phyloP scores from a whole-genome alignment of 345 rosid genomes.

The Gossypium herbaceum region DNA sequence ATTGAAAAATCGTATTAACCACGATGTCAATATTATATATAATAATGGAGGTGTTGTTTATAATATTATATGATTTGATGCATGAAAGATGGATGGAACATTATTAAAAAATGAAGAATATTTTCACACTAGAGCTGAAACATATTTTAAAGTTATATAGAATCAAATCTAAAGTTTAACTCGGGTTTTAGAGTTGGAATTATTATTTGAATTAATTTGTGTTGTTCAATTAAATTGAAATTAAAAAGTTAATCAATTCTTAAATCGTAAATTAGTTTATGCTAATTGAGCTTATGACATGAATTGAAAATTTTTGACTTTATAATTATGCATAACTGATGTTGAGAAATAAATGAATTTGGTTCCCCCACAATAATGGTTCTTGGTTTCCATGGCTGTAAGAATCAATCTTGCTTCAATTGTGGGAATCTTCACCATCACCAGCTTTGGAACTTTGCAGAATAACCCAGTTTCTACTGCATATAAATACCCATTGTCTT shows the following conservation, averaged over 20 bases:
- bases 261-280: no score
- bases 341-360: background rate
- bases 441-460: constrained; percentile 6
- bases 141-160: no score
- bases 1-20: background rate
- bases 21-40: background rate
- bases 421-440: constrained; percentile 12
- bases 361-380: background rate
- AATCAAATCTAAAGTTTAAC: no score
- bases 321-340: background rate
- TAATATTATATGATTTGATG: background rate
- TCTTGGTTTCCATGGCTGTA: no score
- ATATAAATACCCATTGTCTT: background rate
- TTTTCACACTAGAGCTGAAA: no score
- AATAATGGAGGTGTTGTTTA: background rate
- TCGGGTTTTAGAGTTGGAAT: no score
- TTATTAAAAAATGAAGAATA: no score
- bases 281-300: no score
- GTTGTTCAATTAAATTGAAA: no score
- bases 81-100: background rate
- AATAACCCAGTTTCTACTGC: background rate
- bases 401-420: background rate
- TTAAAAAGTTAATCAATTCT: no score
- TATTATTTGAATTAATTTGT: no score
- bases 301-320: no score